Percentiles rank a stretch among this genome's conserved stretches.
These are phyloP conservation scores for Diutina siamensis DNA, from an alignment of 1,139 yeast species.

Conservation along the genomic window DNA sequence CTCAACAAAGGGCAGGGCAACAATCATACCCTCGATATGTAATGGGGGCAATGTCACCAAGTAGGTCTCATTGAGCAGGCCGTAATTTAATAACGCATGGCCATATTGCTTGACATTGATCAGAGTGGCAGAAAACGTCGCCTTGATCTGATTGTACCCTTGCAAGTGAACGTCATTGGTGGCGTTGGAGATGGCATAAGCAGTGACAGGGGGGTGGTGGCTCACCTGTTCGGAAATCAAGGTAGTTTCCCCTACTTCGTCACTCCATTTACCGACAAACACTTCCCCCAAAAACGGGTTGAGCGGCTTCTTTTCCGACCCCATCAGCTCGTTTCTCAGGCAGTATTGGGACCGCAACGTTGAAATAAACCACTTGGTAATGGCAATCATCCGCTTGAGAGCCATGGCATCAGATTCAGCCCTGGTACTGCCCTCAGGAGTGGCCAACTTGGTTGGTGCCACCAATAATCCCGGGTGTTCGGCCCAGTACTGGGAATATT, in stretches of 20 bases:
- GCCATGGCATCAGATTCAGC: constrained; percentile 39
- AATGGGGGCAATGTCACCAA: constrained; percentile 88
- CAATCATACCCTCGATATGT: constrained; percentile 85
- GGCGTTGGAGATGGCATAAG: constrained; percentile 67
- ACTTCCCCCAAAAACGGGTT: constrained; percentile 92
- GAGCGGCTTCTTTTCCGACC: constrained; percentile 89
- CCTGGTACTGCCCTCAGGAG: constrained; percentile 17
- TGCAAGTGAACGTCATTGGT: constrained; percentile 56
- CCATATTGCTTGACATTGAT: constrained; percentile 86
- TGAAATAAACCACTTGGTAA: constrained; percentile 82
- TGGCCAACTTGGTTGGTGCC: constrained; percentile 46
- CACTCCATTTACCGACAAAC: constrained; percentile 79
- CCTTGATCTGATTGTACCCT: constrained; percentile 84
- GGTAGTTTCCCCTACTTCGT: constrained; percentile 55
- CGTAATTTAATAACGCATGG: constrained; percentile 64
- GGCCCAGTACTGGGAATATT: constrained; percentile 89
- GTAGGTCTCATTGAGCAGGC: constrained; percentile 54
- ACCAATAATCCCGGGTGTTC: constrained; percentile 79
- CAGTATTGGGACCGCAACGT: constrained; percentile 90
- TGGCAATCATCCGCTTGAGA: constrained; percentile 59
- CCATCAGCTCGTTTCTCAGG: constrained; percentile 81
- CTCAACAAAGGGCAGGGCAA: constrained; percentile 85
- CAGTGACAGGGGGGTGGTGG: constrained; percentile 95
- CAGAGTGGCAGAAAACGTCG: constrained; percentile 69
- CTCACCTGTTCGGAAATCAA: constrained; percentile 84